Evolutionary conservation across 2,329 filamentous ascomycete species (phyloP).

Genomic region (Alternaria alternata): DNA sequence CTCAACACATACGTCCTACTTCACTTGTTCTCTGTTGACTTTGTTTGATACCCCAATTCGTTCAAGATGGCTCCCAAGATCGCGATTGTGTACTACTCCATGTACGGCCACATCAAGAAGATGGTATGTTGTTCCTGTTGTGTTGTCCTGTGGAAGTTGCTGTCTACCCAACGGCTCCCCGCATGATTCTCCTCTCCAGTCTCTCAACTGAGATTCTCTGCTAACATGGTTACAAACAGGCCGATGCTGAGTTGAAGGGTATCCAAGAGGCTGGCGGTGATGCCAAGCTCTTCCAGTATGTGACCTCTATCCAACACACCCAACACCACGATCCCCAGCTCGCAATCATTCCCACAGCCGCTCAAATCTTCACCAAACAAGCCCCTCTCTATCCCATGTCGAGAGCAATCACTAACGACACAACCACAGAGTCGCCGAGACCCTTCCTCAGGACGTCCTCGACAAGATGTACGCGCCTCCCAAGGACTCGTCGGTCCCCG

Average conservation of each 20-base stretch:
- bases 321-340: not conserved
- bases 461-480: slow-evolving; percentile 88
- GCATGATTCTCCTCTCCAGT: not conserved
- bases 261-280: slow-evolving; percentile 86
- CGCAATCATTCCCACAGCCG: not conserved
- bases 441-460: slow-evolving; percentile 83
- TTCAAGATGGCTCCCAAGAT: slow-evolving; percentile 83
- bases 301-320: slow-evolving; percentile 4
- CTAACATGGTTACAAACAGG: slow-evolving; percentile 60
- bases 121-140: slow-evolving; percentile 33
- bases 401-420: not conserved
- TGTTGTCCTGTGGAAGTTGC: not conserved
- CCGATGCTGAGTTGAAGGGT: slow-evolving; percentile 89
- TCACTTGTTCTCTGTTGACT: not conserved
- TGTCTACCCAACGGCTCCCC: slow-evolving; percentile 1
- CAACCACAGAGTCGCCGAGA: slow-evolving; percentile 74
- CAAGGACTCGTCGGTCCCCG: slow-evolving; percentile 71
- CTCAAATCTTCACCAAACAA: too few relatives aligned
- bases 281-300: slow-evolving; percentile 82
- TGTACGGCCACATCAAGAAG: slow-evolving; percentile 48
- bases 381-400: too few relatives aligned
- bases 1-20: not conserved
- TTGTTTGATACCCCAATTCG: slow-evolving; percentile 24
- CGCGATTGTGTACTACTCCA: slow-evolving; percentile 77
- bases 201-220: slow-evolving; percentile 6